Evolutionary conservation across 192 early-diverging fungal species (phyloP).

Genomic region (Geosiphon pyriformis): DNA sequence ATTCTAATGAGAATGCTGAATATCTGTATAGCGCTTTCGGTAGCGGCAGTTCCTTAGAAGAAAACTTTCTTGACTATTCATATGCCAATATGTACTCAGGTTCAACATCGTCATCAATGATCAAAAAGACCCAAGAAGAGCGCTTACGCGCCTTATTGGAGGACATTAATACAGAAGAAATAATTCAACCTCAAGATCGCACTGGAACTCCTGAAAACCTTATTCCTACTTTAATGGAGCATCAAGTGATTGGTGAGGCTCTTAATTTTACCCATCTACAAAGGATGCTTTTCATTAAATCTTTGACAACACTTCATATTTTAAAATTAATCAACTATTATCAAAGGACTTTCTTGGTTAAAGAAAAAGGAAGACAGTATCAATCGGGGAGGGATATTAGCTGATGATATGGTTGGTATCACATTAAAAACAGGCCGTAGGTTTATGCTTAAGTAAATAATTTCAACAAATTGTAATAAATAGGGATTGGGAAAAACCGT

Average conservation of each 20-base stretch:
- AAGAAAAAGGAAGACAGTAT: neutral
- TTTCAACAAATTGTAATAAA: too few species aligned
- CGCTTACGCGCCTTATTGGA: neutral
- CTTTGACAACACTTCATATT: too few species aligned
- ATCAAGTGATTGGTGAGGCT: constrained; percentile 11
- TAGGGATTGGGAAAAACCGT: neutral
- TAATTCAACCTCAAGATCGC: neutral
- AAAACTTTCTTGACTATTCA: neutral
- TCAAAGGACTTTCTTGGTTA: neutral
- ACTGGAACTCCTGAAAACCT: neutral
- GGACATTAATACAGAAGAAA: neutral
- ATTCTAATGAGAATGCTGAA: neutral
- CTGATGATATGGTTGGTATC: constrained; percentile 14
- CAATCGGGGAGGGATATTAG: neutral
- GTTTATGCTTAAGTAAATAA: too few species aligned
- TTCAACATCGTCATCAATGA: too few species aligned
- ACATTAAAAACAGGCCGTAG: too few species aligned
- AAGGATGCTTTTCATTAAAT: too few species aligned
- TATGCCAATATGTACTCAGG: neutral
- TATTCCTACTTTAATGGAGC: neutral
- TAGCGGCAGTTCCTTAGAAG: neutral
- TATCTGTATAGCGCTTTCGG: neutral
- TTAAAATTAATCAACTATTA: too few species aligned
- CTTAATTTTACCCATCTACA: too few species aligned
- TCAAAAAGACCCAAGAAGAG: neutral